Conservation (phyloP, 2,329 filamentous ascomycete species). For the Pseudocercospora crystallina region DNA sequence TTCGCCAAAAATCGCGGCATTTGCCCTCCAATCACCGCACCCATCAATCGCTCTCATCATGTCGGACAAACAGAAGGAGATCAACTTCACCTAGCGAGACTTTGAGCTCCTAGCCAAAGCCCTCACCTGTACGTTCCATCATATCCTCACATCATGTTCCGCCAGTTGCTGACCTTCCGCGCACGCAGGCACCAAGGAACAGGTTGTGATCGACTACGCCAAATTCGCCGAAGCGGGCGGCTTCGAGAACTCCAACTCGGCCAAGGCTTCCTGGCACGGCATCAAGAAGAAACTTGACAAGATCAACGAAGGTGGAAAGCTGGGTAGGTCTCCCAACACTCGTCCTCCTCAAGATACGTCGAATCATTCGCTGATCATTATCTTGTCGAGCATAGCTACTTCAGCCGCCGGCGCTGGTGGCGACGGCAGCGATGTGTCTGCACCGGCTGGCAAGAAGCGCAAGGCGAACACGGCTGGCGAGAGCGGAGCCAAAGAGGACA, state of each 20-base stretch:
- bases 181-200: neutral
- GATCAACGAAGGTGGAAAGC: neutral
- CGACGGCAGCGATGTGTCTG: no score
- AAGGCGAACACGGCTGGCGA: no score
- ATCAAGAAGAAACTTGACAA: slow-evolving; percentile 42
- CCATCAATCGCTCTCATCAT: neutral
- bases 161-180: neutral
- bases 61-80: slow-evolving; percentile 3
- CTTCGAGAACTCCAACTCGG: slow-evolving; percentile 39
- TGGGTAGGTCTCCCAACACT: no score
- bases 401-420: no score
- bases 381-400: no score
- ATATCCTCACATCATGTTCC: slow-evolving; percentile 7
- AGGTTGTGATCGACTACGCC: slow-evolving; percentile 39
- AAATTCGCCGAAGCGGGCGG: slow-evolving; percentile 38
- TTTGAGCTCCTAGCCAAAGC: slow-evolving; percentile 21
- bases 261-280: slow-evolving; percentile 36
- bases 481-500: no score
- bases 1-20: neutral
- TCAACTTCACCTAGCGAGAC: slow-evolving; percentile 20
- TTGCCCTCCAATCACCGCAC: neutral
- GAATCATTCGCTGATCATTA: no score
- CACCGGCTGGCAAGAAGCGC: no score
- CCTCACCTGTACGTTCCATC: slow-evolving; percentile 17
- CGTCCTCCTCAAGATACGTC: no score